Evolutionary conservation across 331 rosid species (phyloP).

Genomic region (Phaseolus coccineus): DNA sequence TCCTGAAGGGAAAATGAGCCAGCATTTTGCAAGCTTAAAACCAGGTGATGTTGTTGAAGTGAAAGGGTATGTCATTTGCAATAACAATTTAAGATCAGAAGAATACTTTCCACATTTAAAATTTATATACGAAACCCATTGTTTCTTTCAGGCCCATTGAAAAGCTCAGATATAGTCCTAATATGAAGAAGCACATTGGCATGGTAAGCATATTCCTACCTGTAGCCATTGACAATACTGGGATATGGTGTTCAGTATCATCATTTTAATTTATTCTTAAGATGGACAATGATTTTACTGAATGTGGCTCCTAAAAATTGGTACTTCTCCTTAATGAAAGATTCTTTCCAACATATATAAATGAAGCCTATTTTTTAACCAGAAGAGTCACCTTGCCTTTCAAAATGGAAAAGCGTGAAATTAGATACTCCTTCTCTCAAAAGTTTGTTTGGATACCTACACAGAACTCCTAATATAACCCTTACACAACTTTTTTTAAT

Average conservation of each 20-base stretch:
- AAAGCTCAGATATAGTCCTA: constrained; percentile 85
- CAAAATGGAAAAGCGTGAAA: constrained; percentile 16
- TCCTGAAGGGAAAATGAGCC: constrained; percentile 98
- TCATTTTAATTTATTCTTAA: constrained; percentile 13
- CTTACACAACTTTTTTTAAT: not conserved
- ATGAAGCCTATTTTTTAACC: constrained; percentile 35
- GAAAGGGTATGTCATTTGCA: constrained; percentile 74
- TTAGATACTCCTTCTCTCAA: constrained; percentile 11
- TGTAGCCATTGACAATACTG: constrained; percentile 29
- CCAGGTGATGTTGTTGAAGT: constrained; percentile 96
- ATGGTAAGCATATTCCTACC: constrained; percentile 67
- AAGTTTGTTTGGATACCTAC: constrained; percentile 35
- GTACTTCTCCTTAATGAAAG: not conserved
- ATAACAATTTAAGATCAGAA: constrained; percentile 17
- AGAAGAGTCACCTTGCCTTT: constrained; percentile 21
- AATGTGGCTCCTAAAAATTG: not conserved
- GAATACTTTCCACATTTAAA: constrained; percentile 37
- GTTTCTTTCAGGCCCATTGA: constrained; percentile 85
- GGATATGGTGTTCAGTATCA: constrained; percentile 23
- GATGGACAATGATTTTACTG: constrained; percentile 8
- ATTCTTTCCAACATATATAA: not conserved
- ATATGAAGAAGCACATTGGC: constrained; percentile 97
- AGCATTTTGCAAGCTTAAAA: constrained; percentile 93
- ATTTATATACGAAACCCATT: constrained; percentile 32
- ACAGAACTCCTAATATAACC: not conserved